A percentile compares a stretch with the other conserved stretches of the same genome.
phyloP scores from a whole-genome alignment of 2,329 filamentous ascomycete species.

The Alternaria metachromatica region DNA sequence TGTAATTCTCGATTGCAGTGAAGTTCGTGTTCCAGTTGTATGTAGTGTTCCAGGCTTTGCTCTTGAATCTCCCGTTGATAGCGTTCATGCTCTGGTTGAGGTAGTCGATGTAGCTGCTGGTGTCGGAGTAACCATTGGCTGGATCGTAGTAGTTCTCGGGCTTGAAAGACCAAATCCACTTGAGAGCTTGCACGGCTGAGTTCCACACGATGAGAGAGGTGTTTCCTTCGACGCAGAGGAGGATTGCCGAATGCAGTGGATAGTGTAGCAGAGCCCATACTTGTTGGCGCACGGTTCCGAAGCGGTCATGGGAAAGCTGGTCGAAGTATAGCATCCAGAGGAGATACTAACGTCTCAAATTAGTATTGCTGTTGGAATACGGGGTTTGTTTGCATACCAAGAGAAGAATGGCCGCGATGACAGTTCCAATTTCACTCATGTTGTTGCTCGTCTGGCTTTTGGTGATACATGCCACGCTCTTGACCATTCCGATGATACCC shows the following conservation, averaged over 20 bases:
- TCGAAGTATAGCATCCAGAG: slow-evolving; percentile 68
- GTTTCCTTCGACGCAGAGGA: slow-evolving; percentile 65
- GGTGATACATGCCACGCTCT: slow-evolving; percentile 36
- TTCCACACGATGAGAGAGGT: slow-evolving; percentile 35
- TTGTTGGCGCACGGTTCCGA: slow-evolving; percentile 62
- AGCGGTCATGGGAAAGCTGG: slow-evolving; percentile 55
- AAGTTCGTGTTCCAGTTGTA: slow-evolving; percentile 32
- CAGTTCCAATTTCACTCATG: slow-evolving; percentile 27
- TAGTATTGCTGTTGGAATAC: too few species aligned
- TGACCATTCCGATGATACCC: slow-evolving; percentile 64
- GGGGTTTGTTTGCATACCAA: slow-evolving; percentile 14
- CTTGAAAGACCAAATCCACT: slow-evolving; percentile 27
- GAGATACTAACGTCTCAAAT: too few species aligned
- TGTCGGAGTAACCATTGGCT: slow-evolving; percentile 19
- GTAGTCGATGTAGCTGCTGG: slow-evolving; percentile 9
- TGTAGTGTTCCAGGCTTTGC: slow-evolving; percentile 25
- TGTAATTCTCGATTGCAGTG: slow-evolving; percentile 31
- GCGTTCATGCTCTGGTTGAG: slow-evolving; percentile 29
- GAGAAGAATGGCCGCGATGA: slow-evolving; percentile 25
- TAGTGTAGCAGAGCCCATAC: slow-evolving; percentile 64
- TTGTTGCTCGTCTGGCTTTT: slow-evolving; percentile 28
- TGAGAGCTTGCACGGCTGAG: slow-evolving; percentile 30
- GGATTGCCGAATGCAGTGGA: slow-evolving; percentile 66
- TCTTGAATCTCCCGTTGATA: slow-evolving; percentile 26
- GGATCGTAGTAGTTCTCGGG: slow-evolving; percentile 20